Conservation (phyloP, 352 stramenopile genomes). For the Pythium angustatum region DNA sequence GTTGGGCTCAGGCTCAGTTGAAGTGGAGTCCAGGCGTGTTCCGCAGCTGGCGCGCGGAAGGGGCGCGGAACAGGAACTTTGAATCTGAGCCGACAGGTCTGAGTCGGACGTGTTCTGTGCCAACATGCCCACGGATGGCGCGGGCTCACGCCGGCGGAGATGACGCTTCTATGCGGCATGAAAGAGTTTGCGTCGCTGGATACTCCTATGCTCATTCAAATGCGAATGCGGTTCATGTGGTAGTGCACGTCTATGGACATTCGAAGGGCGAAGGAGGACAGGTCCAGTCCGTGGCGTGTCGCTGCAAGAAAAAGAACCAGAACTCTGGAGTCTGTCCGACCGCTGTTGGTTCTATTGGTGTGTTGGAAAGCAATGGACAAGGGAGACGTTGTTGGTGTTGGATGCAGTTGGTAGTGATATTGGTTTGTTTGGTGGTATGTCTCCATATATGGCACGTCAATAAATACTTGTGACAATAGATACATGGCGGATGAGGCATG, state of each 20-base stretch:
- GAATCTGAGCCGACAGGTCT: background rate
- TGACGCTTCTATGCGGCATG: too few relatives aligned
- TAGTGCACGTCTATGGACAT: too few relatives aligned
- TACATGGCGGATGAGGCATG: conserved; percentile 4
- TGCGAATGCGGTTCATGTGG: too few relatives aligned
- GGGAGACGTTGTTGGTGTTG: background rate
- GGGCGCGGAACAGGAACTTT: background rate
- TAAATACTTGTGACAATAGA: conserved; percentile 28
- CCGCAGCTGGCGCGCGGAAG: conserved; percentile 2
- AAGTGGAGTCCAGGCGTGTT: background rate
- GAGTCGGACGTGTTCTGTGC: background rate
- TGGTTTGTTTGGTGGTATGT: conserved; percentile 6
- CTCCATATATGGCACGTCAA: conserved; percentile 21
- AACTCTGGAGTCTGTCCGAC: too few relatives aligned
- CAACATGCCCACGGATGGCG: background rate
- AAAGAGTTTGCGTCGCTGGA: too few relatives aligned
- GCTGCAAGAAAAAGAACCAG: background rate
- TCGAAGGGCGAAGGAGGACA: background rate
- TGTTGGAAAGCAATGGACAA: background rate
- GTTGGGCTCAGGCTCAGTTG: background rate
- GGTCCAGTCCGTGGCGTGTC: background rate
- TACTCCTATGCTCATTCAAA: too few relatives aligned
- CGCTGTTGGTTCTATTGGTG: too few relatives aligned
- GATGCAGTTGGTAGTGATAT: background rate
- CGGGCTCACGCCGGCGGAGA: too few relatives aligned